phyloP scores from a whole-genome alignment of 176 grass and related monocot genomes.

The Bonia amplexicaulis region DNA sequence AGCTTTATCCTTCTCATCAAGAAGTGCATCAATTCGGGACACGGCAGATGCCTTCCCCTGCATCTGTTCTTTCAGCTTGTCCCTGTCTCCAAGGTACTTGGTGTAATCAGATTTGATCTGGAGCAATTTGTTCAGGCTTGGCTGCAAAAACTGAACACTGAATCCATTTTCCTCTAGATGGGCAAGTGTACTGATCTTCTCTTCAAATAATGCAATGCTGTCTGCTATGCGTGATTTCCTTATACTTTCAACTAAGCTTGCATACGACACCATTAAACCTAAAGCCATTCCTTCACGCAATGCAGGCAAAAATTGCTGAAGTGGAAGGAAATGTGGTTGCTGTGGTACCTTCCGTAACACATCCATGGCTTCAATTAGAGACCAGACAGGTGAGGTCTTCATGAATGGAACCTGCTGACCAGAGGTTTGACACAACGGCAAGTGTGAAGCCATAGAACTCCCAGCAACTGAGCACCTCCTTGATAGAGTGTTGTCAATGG shows the following conservation, averaged over 20 bases:
- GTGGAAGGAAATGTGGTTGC: slow-evolving; percentile 58
- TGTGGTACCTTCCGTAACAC: slow-evolving; percentile 40
- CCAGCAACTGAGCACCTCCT: slow-evolving; percentile 7
- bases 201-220: slow-evolving; percentile 24
- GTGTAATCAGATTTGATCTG: slow-evolving; percentile 22
- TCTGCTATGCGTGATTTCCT: slow-evolving; percentile 27
- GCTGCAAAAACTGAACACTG: slow-evolving; percentile 31
- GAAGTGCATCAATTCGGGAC: not conserved
- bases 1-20: slow-evolving; percentile 30
- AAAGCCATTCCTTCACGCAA: slow-evolving; percentile 68
- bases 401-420: slow-evolving; percentile 17
- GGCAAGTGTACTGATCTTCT: slow-evolving; percentile 26
- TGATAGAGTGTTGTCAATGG: not conserved
- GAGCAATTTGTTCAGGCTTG: slow-evolving; percentile 16
- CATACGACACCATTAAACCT: slow-evolving; percentile 55
- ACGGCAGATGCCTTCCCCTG: not conserved
- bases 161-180: slow-evolving; percentile 56
- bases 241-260: slow-evolving; percentile 31
- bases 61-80: slow-evolving; percentile 20
- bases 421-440: not conserved
- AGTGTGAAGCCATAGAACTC: not conserved
- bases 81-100: not conserved
- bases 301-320: slow-evolving; percentile 14
- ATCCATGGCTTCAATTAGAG: slow-evolving; percentile 38
- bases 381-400: slow-evolving; percentile 50